phyloP scores from a whole-genome alignment of 2,329 filamentous ascomycete species.

The Hypoxylon sp. region DNA sequence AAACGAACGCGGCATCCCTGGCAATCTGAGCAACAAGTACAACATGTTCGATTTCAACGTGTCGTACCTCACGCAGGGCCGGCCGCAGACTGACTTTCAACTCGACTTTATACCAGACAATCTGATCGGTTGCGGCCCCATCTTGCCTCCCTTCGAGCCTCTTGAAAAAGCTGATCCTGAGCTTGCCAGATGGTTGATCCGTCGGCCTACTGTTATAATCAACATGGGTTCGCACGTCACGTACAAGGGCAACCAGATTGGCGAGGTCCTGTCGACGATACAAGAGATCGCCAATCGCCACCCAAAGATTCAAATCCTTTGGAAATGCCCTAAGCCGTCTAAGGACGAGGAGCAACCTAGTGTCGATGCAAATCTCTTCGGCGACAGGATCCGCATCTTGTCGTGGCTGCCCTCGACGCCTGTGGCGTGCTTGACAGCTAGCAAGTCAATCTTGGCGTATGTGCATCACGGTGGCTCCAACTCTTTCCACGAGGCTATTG shows the following conservation, averaged over 20 bases:
- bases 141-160: slow-evolving; percentile 17
- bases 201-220: slow-evolving; percentile 15
- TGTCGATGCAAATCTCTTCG: neutral
- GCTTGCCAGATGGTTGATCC: slow-evolving; percentile 8
- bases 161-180: slow-evolving; percentile 12
- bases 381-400: slow-evolving; percentile 11
- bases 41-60: slow-evolving; percentile 12
- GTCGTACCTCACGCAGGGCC: slow-evolving; percentile 12
- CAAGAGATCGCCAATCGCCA: slow-evolving; percentile 5
- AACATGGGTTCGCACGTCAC: slow-evolving; percentile 25
- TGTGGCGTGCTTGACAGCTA: slow-evolving; percentile 15
- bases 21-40: slow-evolving; percentile 20
- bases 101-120: slow-evolving; percentile 8
- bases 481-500: slow-evolving; percentile 13
- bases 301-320: slow-evolving; percentile 8
- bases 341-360: slow-evolving; percentile 3
- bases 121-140: slow-evolving; percentile 15
- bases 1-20: slow-evolving; percentile 6
- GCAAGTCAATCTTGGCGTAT: slow-evolving; percentile 12
- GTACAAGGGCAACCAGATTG: slow-evolving; percentile 13
- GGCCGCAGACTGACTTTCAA: slow-evolving; percentile 12
- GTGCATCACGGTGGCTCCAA: slow-evolving; percentile 17
- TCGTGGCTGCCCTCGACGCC: slow-evolving; percentile 19
- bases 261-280: slow-evolving; percentile 8
- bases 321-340: slow-evolving; percentile 16